phyloP scores from a whole-genome alignment of 495 filamentous ascomycete genomes.

The Aspergillus nanangensis region DNA sequence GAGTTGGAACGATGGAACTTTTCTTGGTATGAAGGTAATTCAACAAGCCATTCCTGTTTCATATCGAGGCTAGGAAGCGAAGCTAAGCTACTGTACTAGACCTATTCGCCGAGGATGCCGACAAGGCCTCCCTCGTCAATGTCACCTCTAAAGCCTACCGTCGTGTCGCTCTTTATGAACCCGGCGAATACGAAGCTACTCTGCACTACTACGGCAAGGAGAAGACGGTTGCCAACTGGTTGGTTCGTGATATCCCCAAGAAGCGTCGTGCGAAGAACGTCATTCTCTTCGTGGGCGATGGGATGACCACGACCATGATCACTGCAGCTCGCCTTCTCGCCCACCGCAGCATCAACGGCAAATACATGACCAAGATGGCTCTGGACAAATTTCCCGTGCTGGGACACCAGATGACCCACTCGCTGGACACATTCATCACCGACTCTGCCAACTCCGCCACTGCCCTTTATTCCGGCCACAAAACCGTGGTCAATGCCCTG shows the following conservation, averaged over 20 bases:
- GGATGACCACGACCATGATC: slow-evolving; percentile 79
- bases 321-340: slow-evolving; percentile 67
- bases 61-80: too few relatives aligned
- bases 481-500: slow-evolving; percentile 68
- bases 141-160: slow-evolving; percentile 69
- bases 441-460: slow-evolving; percentile 74
- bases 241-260: slow-evolving; percentile 59
- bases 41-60: not conserved
- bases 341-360: slow-evolving; percentile 70
- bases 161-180: slow-evolving; percentile 60
- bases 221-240: slow-evolving; percentile 63
- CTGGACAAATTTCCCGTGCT: slow-evolving; percentile 71
- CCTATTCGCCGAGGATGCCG: slow-evolving; percentile 62
- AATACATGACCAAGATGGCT: slow-evolving; percentile 61
- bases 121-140: slow-evolving; percentile 60
- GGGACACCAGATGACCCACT: slow-evolving; percentile 69
- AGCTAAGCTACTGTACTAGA: slow-evolving; percentile 42
- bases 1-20: slow-evolving; percentile 67
- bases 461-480: slow-evolving; percentile 70
- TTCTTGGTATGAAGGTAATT: slow-evolving; percentile 59
- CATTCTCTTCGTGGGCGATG: slow-evolving; percentile 72
- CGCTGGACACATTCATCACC: slow-evolving; percentile 71
- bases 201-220: slow-evolving; percentile 61
- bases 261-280: slow-evolving; percentile 72
- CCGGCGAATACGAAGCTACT: slow-evolving; percentile 66